These are phyloP conservation scores for Trichosporon asahii DNA, from an alignment of 1,284 basidiomycete species.

Conservation along the genomic window DNA sequence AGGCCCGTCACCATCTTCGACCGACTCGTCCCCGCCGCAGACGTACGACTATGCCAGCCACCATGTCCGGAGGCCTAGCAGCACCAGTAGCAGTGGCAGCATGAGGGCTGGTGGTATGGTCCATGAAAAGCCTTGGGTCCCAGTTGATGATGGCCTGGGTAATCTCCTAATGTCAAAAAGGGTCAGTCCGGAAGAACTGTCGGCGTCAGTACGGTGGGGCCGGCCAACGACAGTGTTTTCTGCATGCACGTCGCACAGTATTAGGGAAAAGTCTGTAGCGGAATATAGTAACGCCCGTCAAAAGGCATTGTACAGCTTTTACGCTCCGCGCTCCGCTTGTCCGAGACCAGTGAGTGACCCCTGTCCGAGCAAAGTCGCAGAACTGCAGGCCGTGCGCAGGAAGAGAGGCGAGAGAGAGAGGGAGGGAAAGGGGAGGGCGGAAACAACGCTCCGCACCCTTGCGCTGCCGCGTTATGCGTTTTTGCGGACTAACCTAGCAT, in stretches of 20 bases:
- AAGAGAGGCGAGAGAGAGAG: no score
- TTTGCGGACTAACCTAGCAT: background rate
- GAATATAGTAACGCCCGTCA: no score
- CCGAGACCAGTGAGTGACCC: no score
- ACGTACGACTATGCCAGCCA: conserved; percentile 10
- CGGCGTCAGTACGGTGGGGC: background rate
- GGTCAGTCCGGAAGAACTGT: background rate
- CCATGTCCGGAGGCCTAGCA: conserved; percentile 1
- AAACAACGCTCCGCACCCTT: background rate
- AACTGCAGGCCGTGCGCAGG: no score
- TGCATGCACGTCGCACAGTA: no score
- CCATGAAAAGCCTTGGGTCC: background rate
- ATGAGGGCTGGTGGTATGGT: background rate
- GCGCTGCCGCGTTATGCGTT: no score
- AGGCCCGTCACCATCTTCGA: conserved; percentile 7
- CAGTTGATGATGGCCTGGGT: background rate
- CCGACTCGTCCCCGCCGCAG: background rate
- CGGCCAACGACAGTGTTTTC: background rate
- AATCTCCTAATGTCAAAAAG: background rate
- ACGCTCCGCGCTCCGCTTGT: no score
- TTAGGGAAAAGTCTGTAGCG: no score
- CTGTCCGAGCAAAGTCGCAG: background rate
- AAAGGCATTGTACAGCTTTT: no score
- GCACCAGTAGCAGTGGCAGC: conserved; percentile 1
- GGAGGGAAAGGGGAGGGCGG: no score